Evolutionary conservation across 768 basidiomycete species (phyloP), one percentile per base, ranked within the genome.

Genomic region (Punctularia strigosozonata): DNA sequence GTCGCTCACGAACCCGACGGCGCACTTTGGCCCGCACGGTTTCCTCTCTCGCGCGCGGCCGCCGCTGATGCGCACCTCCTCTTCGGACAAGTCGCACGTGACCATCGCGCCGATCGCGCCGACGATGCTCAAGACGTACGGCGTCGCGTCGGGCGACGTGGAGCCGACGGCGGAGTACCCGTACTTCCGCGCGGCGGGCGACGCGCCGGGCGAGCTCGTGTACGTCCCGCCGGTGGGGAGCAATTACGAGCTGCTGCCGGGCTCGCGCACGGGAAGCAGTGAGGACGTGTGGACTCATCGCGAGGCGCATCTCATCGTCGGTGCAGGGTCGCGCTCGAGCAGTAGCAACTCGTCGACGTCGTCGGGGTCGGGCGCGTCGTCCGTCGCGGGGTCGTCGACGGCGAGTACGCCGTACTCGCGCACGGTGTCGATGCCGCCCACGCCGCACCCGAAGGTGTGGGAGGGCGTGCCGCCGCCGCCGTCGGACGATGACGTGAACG

Each of bases 91-190:
- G 22, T 77, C 80, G 28, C 69, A 73, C 21, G 59, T 80, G 45
- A 82, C 81, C 7, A 84, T 83, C 39, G 77, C 78, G 10, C 68
- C 76, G 25, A 80, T 84, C 33, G 76, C 80, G 0, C 81, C 81
- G 4, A 92, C 95, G 4, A 71, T 86, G 33, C 68, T 98, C 46
- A 99, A 98, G 64, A 86, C 86, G 14, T 73, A 66, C 7, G 65
- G 69, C 1, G 61, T 67, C n/a, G n/a, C n/a, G n/a, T 10, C 33
- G 8, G 69, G 66, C 5, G 70, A 73, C 37, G 49, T 57, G 36
- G 44, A 50, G 5, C 33, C 31, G 7, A 36, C 42, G 4, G 59
- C 61, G 20, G 60, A 54, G 5, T 51, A 54, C 26, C 28, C 46
- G 31, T 42, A 36, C 33, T 20, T 32, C 25, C 37, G 35, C 34